Evolutionary conservation across 148 eudicot genomes (phyloP), one percentile per base, ranked within the genome.

Genomic region (Salicornia ramosissima): DNA sequence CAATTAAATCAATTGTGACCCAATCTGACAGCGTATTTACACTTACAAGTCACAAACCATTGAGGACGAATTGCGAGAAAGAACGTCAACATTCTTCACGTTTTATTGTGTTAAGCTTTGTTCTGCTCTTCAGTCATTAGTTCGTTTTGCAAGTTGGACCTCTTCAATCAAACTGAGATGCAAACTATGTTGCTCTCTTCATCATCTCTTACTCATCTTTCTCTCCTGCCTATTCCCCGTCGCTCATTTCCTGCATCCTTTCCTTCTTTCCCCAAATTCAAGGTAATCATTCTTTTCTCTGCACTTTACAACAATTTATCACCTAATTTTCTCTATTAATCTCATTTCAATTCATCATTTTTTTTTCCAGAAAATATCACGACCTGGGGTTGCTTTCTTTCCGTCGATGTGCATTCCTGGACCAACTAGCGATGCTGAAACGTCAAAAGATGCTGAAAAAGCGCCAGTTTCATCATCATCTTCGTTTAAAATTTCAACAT

Each of bases 401-500:
- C 80, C 76, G 55, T 3, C 50, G 42, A 71, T 51, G 36, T 77
- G 80, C 47, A 16, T 40, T 34, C 72, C 63, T 30, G 72, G 76
- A 14, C 72, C 74, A 5, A 57, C 15, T 18, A 29, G 39, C 0
- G 79, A 76, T 8, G 18, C 71, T 19, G 77, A 87, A 26, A 24
- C 81, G 28, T 79, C 86, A 25, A 60, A 74, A 1, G 71, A 75
- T 31, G 57, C 60, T 13, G 39, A 50, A 40, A 22, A 78, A 0
- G 39, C 81, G 3, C 40, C 64, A 29, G 65, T 81, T 18, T 39
- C 39, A 0, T 31, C 77, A 4, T 56, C 66, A 25, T 56, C 82
- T 2, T 33, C 31, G 16, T 29, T 40, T 42, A 61, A 72, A 78
- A 82, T 75, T 89, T 88, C 92, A 9, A 16, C 96, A 74, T 88